Evolutionary conservation across 805 yeast species (phyloP), one percentile per base, ranked within the genome.

Genomic region (Grigorovia jiainica): DNA sequence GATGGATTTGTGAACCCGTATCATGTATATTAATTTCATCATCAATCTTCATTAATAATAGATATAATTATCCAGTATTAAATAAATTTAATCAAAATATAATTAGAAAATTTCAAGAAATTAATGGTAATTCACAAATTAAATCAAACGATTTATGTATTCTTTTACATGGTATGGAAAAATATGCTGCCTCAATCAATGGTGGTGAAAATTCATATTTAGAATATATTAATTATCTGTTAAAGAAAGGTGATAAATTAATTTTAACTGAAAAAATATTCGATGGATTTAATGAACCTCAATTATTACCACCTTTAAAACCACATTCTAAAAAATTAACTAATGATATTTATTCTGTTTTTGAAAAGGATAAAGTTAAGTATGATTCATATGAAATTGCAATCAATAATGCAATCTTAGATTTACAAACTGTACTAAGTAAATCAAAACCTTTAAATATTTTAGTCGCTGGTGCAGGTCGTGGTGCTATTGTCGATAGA

Each of bases 391-490:
- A 89, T 56, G 79, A 72, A 44, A 51, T 63, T 21, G 95, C 95
- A 1, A 74, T 83, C 5, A 64, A 63, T 20, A 57, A 67, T 34
- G 86, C 89, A 0, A 44, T 82, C 15, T 50, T 52, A 32, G 71
- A 59, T 42, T 50, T 71, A 16, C 44, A 52, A 2, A 55, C 53
- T 6, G 15, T 20, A 16, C 32, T 27, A 9, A 32, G 32, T 24
- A 42, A 40, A 10, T 34, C 43, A 9, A 34, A 41, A 16, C 54
- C 46, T 8, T 47, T 70, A 21, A 62, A 63, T 9, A 63, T 84
- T 7, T 69, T 82, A 4, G 71, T 89, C 2, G 78, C 82, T 2
- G 97, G 97, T 0, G 92, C 96, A 0, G 97, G 97, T 1, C 65
- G 87, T 36, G 97, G 97, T 1, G 89, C 90, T 0, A 61, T 89